Conservation (phyloP, 139 green algal species). For the Mesotaenium endlicherianum region DNA sequence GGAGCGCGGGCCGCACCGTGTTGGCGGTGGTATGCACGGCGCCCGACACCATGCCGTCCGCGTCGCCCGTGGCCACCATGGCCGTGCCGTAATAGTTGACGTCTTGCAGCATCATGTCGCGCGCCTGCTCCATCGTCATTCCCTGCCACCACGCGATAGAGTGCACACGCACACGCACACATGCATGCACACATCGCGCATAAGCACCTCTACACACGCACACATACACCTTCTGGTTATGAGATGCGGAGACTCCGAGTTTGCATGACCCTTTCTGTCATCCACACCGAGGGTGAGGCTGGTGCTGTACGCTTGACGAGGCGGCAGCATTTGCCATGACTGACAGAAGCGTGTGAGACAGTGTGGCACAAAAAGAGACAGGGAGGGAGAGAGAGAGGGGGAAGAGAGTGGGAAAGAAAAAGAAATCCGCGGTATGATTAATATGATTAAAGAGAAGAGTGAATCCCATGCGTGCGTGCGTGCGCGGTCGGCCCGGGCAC, state of each 20-base stretch:
- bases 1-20: conserved; percentile 84
- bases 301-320: no score
- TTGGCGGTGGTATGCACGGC: conserved; percentile 83
- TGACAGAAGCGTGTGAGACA: not conserved
- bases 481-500: not conserved
- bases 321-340: no score
- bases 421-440: not conserved
- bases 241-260: no score
- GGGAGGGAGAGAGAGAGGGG: conserved; percentile 53
- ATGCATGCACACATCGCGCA: conserved; percentile 14
- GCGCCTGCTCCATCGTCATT: conserved; percentile 67
- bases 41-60: conserved; percentile 85
- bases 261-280: no score
- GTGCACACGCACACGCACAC: not conserved
- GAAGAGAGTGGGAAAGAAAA: not conserved
- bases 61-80: conserved; percentile 76
- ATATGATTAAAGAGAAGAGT: not conserved
- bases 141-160: conserved; percentile 59
- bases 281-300: no score
- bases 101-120: conserved; percentile 62
- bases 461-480: not conserved
- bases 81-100: conserved; percentile 74
- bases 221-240: no score
- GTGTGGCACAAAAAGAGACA: not conserved
- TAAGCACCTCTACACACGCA: not conserved